phyloP scores from a whole-genome alignment of 306 rosid species.

The Casuarina equisetifolia region DNA sequence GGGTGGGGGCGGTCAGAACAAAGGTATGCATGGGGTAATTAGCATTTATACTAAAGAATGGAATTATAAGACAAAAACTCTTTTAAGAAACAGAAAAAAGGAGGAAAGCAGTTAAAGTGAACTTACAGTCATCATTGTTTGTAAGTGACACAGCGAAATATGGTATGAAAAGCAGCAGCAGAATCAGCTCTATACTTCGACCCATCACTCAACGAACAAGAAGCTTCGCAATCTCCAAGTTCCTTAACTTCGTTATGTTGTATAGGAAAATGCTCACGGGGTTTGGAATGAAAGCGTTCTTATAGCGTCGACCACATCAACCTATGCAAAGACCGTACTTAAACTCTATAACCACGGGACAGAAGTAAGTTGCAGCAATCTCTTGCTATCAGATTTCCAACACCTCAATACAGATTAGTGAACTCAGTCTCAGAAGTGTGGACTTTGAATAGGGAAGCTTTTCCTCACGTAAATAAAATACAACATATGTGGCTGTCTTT shows the following conservation, averaged over 20 bases:
- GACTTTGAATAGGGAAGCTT: too few species aligned
- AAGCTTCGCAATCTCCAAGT: neutral
- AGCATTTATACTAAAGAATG: neutral
- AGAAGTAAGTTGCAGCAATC: neutral
- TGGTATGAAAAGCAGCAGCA: conserved; percentile 19
- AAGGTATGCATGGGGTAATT: neutral
- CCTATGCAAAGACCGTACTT: neutral
- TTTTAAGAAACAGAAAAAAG: neutral
- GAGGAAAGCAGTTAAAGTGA: neutral
- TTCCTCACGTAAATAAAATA: too few species aligned
- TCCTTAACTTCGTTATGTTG: neutral
- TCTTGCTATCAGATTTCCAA: neutral
- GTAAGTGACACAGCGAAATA: neutral
- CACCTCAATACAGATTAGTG: too few species aligned
- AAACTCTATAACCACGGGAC: too few species aligned
- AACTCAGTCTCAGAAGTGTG: too few species aligned
- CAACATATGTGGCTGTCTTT: too few species aligned
- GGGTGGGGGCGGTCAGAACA: neutral
- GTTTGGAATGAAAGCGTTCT: conserved; percentile 10
- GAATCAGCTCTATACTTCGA: conserved; percentile 13
- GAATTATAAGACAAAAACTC: neutral
- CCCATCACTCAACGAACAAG: conserved; percentile 12
- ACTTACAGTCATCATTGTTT: conserved; percentile 27
- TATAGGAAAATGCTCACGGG: neutral
- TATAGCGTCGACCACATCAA: neutral